Conservation (phyloP, 164 flowering plant genomes). For the Piper longum region DNA sequence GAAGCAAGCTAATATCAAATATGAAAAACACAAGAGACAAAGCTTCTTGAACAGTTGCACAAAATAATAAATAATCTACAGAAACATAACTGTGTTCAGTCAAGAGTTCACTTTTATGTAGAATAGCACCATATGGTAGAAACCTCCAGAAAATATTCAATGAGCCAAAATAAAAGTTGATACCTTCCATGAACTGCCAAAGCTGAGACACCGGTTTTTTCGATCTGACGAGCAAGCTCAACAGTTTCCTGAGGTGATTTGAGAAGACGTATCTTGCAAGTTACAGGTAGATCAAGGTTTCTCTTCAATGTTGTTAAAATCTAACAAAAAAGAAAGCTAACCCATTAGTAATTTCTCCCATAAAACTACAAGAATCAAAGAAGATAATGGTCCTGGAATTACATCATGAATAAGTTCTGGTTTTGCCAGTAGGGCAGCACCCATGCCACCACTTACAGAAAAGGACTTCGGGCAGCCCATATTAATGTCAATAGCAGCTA, state of each 20-base stretch:
- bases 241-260: conserved; percentile 63
- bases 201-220: conserved; percentile 87
- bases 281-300: conserved; percentile 60
- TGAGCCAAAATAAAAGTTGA: background rate
- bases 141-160: background rate
- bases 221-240: conserved; percentile 71
- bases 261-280: conserved; percentile 87
- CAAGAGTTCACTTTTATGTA: too few species aligned
- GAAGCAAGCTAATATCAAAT: too few species aligned
- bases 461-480: conserved; percentile 98
- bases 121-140: background rate
- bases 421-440: conserved; percentile 74
- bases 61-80: too few species aligned
- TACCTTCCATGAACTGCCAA: conserved; percentile 97
- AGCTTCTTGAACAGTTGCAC: too few species aligned
- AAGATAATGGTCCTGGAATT: conserved; percentile 5
- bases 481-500: conserved; percentile 86
- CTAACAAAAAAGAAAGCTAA: conserved; percentile 21
- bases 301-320: conserved; percentile 80
- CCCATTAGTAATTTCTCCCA: background rate
- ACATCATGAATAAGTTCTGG: conserved; percentile 97
- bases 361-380: background rate
- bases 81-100: too few species aligned
- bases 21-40: too few species aligned
- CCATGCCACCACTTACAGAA: conserved; percentile 95